phyloP scores from a whole-genome alignment of 106 monocot genomes.

The Amphibolis antarctica region DNA sequence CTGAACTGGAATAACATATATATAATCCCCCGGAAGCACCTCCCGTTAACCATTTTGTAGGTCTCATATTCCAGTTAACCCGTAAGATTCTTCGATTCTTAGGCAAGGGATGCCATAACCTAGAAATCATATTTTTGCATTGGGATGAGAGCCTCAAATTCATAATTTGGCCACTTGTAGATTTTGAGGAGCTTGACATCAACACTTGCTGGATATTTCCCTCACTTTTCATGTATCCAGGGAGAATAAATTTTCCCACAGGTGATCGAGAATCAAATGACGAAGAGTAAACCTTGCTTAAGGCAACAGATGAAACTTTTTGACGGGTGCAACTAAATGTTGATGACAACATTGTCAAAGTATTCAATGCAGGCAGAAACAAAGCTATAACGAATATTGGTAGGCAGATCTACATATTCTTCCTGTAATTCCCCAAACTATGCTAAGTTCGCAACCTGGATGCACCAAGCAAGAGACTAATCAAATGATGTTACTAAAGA shows the following conservation, averaged over 20 bases:
- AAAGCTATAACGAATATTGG: too few relatives aligned
- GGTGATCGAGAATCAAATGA: neutral
- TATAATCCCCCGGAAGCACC: conserved; percentile 44
- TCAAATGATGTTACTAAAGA: too few relatives aligned
- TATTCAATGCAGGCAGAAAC: neutral
- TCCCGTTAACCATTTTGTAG: conserved; percentile 22
- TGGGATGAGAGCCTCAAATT: conserved; percentile 24
- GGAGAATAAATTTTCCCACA: neutral
- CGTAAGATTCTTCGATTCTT: conserved; percentile 24
- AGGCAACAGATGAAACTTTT: neutral
- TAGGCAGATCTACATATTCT: too few relatives aligned
- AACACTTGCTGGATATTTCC: conserved; percentile 10
- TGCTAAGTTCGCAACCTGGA: too few relatives aligned
- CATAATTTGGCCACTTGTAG: conserved; percentile 25
- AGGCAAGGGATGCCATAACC: conserved; percentile 17
- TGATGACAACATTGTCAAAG: neutral
- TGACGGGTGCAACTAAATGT: neutral
- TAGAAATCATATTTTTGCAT: conserved; percentile 25
- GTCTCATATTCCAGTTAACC: conserved; percentile 29
- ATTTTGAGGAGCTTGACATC: conserved; percentile 26
- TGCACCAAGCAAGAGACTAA: too few relatives aligned
- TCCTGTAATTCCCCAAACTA: too few relatives aligned
- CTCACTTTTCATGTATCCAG: conserved; percentile 8
- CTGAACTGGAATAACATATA: conserved; percentile 49
- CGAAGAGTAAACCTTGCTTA: neutral